Base-by-base conservation (phyloP, 2,329 filamentous ascomycete genomes). In the Penicillium sp. region DNA sequence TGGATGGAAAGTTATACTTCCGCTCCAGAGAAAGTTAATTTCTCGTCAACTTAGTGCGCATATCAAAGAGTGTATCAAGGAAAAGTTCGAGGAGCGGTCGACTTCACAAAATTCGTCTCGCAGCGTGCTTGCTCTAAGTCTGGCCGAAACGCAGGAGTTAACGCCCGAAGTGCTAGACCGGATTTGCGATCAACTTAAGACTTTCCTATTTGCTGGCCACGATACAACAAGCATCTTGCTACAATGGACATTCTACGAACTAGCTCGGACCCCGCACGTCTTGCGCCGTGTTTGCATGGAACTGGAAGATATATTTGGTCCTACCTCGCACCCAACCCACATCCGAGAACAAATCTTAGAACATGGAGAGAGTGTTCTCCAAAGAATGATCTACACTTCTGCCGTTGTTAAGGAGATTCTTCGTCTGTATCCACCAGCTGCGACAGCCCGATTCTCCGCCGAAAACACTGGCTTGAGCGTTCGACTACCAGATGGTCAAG, bases 331-430 rank as follows among this genome's bases (percentile, higher is more conserved):
- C 13, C 35, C 46, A 32, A 73, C 70, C 0, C 72, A 70, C 1
- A 40, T 59, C 3, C 46, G 54, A n/a, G 37, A 56, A 2, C 58
- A 55, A 48, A 80, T 39, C 65, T 7, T 49, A 65, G 37, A 61
- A 67, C 6, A 68, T 76, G 38, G 76, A 73, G 16, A 68, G 69
- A 32, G 69, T 2, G 68, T 83, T 35, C 80, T 80, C 59, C 70
- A 76, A 34, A 72, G 39, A 4, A 58, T 85, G 38, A 69, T 75
- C 0, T 83, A 82, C 63, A 82, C 80, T 1, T 72, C 72, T 1
- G 81, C 80, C 23, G 75, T 83, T 2, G 76, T 83, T 57, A 82
- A 82, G 54, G 83, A 86, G 64, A 74, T 75, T 0, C 71, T 85
- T 3, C 75, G 82, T 1, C 61, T 85, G 27, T 80, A 77, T 59